Evolutionary conservation across 768 basidiomycete genomes (phyloP).

Genomic region (Guyanaporus albipodus): DNA sequence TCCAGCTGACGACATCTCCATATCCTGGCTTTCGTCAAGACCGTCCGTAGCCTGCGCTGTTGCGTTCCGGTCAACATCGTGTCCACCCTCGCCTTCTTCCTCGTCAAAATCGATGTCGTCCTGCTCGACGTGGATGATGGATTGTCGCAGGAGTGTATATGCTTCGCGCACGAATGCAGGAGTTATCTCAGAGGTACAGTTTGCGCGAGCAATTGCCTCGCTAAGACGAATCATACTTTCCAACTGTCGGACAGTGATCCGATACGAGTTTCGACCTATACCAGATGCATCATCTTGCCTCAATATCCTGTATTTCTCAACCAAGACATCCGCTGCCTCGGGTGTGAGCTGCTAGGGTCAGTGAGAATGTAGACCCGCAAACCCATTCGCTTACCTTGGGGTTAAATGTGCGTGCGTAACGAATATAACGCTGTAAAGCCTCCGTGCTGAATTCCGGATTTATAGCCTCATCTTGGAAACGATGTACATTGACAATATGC

Average conservation of each 20-base stretch:
- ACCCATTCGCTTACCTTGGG: constrained; percentile 64
- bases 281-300: constrained; percentile 92
- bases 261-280: constrained; percentile 85
- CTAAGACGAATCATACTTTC: constrained; percentile 98
- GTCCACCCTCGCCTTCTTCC: constrained; percentile 65
- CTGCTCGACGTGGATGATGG: constrained; percentile 99
- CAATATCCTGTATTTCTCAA: constrained; percentile 91
- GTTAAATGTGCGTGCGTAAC: constrained; percentile 95
- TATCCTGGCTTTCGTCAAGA: constrained; percentile 54
- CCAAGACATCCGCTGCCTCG: constrained; percentile 87
- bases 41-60: constrained; percentile 32
- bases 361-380: not conserved
- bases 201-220: constrained; percentile 96
- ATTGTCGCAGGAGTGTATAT: constrained; percentile 88
- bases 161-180: constrained; percentile 96
- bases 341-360: constrained; percentile 68
- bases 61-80: constrained; percentile 40
- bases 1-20: constrained; percentile 61
- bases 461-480: constrained; percentile 92
- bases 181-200: constrained; percentile 95
- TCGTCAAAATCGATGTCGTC: constrained; percentile 98
- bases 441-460: constrained; percentile 97
- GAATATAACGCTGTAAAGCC: constrained; percentile 92
- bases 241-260: constrained; percentile 96
- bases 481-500: constrained; percentile 97